Evolutionary conservation across 2,329 filamentous ascomycete species (phyloP).

Genomic region (Magnaporthiopsis rhizophila): DNA sequence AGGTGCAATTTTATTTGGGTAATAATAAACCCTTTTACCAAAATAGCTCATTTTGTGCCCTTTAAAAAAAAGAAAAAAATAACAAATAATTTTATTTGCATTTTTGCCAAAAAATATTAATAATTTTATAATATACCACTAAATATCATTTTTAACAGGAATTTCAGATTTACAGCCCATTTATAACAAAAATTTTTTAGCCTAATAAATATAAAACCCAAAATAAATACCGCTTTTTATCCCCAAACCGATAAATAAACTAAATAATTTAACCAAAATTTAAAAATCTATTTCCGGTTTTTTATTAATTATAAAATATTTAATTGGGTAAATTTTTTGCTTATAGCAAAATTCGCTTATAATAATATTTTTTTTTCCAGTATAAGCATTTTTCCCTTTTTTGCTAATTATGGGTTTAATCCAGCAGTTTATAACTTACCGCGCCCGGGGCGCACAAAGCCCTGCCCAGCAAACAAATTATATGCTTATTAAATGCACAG

Average conservation of each 20-base stretch:
- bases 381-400: neutral
- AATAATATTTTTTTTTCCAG: neutral
- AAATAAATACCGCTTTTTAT: neutral
- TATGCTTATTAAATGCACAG: no score
- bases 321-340: neutral
- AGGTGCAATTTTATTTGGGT: no score
- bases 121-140: neutral
- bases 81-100: no score
- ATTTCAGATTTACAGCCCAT: neutral
- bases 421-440: neutral
- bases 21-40: no score
- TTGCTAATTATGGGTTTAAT: neutral
- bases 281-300: neutral
- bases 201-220: neutral
- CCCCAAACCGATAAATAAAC: neutral
- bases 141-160: neutral
- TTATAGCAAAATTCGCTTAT: neutral
- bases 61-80: no score
- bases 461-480: neutral
- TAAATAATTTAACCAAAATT: neutral
- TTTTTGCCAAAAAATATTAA: neutral
- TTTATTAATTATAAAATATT: neutral
- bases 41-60: no score
- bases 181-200: neutral
- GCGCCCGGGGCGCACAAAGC: neutral